Conservation (phyloP, 495 filamentous ascomycete genomes). For the Tuber melanosporum region DNA sequence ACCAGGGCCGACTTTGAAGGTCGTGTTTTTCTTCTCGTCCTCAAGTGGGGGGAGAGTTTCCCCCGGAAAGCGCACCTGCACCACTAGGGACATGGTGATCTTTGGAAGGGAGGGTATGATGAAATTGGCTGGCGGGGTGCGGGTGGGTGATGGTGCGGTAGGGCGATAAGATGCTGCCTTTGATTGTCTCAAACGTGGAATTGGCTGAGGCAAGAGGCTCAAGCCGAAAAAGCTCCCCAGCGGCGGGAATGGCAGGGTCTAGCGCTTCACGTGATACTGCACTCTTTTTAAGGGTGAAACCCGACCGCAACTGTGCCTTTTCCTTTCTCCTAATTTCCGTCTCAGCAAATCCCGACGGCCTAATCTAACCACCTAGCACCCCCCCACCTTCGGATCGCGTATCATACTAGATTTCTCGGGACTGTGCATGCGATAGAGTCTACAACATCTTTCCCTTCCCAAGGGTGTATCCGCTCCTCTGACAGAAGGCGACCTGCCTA, state of each 20-base stretch:
- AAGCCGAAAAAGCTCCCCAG: neutral
- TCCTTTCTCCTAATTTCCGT: neutral
- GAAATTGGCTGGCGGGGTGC: neutral
- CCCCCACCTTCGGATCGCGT: neutral
- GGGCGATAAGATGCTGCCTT: neutral
- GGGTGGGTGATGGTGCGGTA: neutral
- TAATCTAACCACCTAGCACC: neutral
- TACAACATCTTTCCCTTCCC: neutral
- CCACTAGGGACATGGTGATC: neutral
- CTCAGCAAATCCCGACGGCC: neutral
- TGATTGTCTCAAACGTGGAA: neutral
- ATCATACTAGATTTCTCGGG: neutral
- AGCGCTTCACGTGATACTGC: neutral
- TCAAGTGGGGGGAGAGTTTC: slow-evolving; percentile 65
- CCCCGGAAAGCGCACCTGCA: slow-evolving; percentile 56
- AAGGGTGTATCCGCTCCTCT: neutral
- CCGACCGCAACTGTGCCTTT: neutral
- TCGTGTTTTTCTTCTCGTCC: slow-evolving; percentile 56
- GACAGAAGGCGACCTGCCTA: neutral
- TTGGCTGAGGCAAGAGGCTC: neutral
- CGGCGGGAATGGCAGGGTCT: neutral
- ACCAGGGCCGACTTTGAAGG: slow-evolving; percentile 79
- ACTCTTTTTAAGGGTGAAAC: neutral
- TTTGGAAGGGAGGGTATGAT: neutral
- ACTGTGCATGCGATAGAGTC: neutral